phyloP scores from a whole-genome alignment of 768 basidiomycete species.

The Boletellus ananas region DNA sequence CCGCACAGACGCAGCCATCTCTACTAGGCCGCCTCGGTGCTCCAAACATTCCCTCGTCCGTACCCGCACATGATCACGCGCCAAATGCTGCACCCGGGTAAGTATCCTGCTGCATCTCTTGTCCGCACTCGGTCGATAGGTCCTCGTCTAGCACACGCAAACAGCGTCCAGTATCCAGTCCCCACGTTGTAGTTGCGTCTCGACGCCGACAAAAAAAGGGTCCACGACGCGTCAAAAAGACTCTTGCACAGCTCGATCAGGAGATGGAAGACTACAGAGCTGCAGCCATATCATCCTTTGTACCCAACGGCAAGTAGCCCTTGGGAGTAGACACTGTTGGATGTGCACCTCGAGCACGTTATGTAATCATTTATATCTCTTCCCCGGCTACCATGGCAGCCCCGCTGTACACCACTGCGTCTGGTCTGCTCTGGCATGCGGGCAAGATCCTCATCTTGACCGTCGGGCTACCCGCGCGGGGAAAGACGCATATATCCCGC shows the following conservation, averaged over 20 bases:
- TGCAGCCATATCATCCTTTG: slow-evolving; percentile 16
- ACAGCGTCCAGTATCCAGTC: slow-evolving; percentile 8
- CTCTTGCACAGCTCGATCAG: slow-evolving; percentile 61
- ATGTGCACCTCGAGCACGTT: background rate
- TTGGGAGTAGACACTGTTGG: too few species aligned
- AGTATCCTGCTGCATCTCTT: background rate
- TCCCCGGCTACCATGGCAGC: slow-evolving; percentile 58
- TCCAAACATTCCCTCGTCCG: background rate
- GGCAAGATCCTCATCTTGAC: slow-evolving; percentile 94
- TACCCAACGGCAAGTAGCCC: slow-evolving; percentile 13
- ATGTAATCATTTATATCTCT: slow-evolving; percentile 16
- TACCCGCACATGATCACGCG: slow-evolving; percentile 9
- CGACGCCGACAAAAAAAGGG: slow-evolving; percentile 63
- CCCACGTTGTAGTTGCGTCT: slow-evolving; percentile 28
- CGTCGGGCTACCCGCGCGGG: slow-evolving; percentile 89
- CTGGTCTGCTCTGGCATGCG: slow-evolving; percentile 83
- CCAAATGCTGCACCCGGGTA: slow-evolving; percentile 19
- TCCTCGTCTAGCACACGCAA: slow-evolving; percentile 19
- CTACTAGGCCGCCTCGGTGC: slow-evolving; percentile 37
- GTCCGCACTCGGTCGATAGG: background rate
- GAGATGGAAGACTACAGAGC: slow-evolving; percentile 82
- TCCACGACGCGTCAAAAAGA: slow-evolving; percentile 68
- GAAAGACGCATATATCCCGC: slow-evolving; percentile 95
- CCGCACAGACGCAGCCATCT: slow-evolving; percentile 33
- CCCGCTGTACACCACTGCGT: slow-evolving; percentile 92